Conservation (phyloP, 306 rosid genomes). For the Boehmeria nivea region DNA sequence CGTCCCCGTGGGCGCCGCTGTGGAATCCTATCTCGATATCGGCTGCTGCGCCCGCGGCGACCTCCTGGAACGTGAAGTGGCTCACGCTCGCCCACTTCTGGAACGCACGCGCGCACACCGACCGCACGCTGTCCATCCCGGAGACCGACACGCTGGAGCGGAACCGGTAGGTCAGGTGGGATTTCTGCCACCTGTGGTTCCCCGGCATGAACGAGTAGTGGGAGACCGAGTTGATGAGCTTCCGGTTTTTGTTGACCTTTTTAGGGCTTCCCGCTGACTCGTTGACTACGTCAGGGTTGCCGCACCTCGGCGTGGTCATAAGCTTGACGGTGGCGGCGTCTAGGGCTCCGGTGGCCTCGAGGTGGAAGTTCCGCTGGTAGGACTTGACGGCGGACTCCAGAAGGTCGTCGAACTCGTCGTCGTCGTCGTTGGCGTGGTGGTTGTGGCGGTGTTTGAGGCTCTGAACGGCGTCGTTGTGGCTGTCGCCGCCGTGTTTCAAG, state of each 20-base stretch:
- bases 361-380: constrained; percentile 20
- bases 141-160: neutral
- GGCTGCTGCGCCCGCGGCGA: neutral
- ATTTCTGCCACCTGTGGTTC: constrained; percentile 13
- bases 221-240: constrained; percentile 5
- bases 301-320: constrained; percentile 27
- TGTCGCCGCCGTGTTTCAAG: too few species aligned
- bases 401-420: constrained; percentile 14
- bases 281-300: constrained; percentile 3
- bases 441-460: neutral
- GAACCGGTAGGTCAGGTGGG: constrained; percentile 15
- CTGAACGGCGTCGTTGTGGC: neutral
- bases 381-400: constrained; percentile 26
- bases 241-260: neutral
- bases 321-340: constrained; percentile 12
- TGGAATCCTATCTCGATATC: constrained; percentile 26
- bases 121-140: neutral
- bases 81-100: constrained; percentile 12
- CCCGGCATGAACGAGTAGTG: constrained; percentile 11
- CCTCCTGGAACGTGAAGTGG: constrained; percentile 7
- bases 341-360: constrained; percentile 21
- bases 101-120: constrained; percentile 13
- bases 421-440: neutral
- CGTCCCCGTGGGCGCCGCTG: constrained; percentile 20
- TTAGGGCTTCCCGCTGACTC: neutral